Base-by-base conservation (phyloP, 2,329 filamentous ascomycete genomes). In the Trichoderma brevicompactum region DNA sequence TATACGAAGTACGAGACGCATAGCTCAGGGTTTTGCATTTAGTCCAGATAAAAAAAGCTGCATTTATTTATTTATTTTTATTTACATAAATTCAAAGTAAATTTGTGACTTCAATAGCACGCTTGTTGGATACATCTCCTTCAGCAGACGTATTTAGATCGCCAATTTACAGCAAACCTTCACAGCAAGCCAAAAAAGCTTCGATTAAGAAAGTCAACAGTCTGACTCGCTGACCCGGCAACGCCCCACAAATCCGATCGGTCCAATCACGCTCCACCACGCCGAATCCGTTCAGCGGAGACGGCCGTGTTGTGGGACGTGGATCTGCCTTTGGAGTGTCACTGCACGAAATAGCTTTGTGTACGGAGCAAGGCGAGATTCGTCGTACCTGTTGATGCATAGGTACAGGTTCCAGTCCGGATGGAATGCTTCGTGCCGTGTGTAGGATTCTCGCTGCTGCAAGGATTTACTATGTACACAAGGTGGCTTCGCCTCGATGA, bases 151-250 rank as follows among this genome's bases (percentile, higher is more conserved):
- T n/a, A n/a, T n/a, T n/a, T n/a, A n/a, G n/a, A n/a, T n/a, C n/a
- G n/a, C n/a, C n/a, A n/a, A n/a, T n/a, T n/a, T n/a, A n/a, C n/a
- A n/a, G n/a, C n/a, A n/a, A n/a, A n/a, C 23, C 23, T 28, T 28
- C 23, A 28, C 2, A 3, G 23, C 23, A 28, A 28, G 2, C 23
- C 23, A 28, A 28, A 28, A 28, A 28, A 28, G 23, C 23, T 28
- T 5, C n/a, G n/a, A n/a, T n/a, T n/a, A n/a, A n/a, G n/a, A 28
- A 76, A 77, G 74, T 43, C 76, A 7, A 12, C 13, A 36, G 23
- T 5, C 23, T 5, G 5, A 28, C 23, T 28, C 13, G 48, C 64
- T 68, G 65, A 56, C 69, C 69, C 23, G 50, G 65, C 69, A 71
- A 71, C 68, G 64, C 59, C 49, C 66, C 59, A n/a, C 56, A 19